A percentile compares a stretch with the other conserved stretches of the same genome.
These are phyloP conservation scores for Forsythia suspensa DNA, from an alignment of 257 asterid genomes.

Conservation along the genomic window DNA sequence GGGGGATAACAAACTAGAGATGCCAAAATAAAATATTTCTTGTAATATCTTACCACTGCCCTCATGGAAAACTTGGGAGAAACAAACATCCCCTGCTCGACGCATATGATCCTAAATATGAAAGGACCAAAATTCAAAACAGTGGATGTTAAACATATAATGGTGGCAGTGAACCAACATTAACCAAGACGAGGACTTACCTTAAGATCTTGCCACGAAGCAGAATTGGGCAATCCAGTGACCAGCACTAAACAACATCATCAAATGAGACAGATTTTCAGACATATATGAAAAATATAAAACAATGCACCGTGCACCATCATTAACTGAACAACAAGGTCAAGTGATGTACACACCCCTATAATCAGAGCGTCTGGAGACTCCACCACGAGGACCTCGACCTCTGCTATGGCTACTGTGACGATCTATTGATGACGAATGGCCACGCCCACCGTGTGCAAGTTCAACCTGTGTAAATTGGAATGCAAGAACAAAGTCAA, in stretches of 20 bases:
- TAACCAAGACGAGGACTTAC: constrained; percentile 28
- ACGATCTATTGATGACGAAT: constrained; percentile 72
- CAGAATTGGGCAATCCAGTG: constrained; percentile 83
- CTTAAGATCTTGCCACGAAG: constrained; percentile 99
- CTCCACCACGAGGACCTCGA: constrained; percentile 92
- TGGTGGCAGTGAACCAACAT: neutral
- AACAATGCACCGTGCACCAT: neutral
- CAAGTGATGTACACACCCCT: constrained; percentile 46
- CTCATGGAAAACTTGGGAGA: constrained; percentile 92
- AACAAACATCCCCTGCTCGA: constrained; percentile 97
- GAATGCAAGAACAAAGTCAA: neutral
- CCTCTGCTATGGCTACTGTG: constrained; percentile 43
- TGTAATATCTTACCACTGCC: constrained; percentile 71
- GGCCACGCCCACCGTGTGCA: constrained; percentile 95
- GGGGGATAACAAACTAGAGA: neutral
- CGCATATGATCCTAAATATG: constrained; percentile 93
- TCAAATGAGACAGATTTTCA: neutral
- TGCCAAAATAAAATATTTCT: neutral
- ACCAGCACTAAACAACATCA: constrained; percentile 52
- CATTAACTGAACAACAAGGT: neutral
- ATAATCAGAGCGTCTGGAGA: constrained; percentile 79
- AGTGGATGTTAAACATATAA: neutral
- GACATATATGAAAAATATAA: neutral
- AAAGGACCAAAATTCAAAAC: constrained; percentile 7
- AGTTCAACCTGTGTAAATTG: constrained; percentile 73